Percentiles rank a stretch among this genome's conserved stretches.
Evolutionary conservation across 2,329 filamentous ascomycete species (phyloP).

Genomic region (Neonectria sp.): DNA sequence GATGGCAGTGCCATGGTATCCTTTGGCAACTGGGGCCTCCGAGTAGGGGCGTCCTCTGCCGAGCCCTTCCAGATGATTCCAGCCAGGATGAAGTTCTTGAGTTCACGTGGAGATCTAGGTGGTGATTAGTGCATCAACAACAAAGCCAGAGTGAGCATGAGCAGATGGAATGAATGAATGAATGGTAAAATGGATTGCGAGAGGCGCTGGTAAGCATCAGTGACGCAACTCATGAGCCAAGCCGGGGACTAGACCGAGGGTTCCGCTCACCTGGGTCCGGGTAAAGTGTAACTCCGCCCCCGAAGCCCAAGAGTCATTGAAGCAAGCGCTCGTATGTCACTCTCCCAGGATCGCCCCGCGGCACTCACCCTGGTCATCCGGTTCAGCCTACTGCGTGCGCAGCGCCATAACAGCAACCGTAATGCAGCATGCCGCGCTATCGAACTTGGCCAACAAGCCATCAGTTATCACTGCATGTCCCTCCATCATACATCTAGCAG

Average conservation of each 20-base stretch:
- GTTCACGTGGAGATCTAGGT: constrained; percentile 1
- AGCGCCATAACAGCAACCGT: constrained; percentile 1
- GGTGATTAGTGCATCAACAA: constrained; percentile 25
- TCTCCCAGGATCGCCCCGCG: constrained; percentile 16
- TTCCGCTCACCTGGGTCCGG: constrained; percentile 33
- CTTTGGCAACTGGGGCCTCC: constrained; percentile 47
- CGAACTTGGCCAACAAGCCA: constrained; percentile 17
- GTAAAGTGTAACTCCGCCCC: constrained; percentile 41
- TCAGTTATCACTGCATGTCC: constrained; percentile 4
- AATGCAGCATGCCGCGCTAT: constrained; percentile 23
- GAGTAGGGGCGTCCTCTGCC: constrained; percentile 54
- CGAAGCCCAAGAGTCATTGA: constrained; percentile 1
- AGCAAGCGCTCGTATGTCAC: neutral
- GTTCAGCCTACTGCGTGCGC: constrained; percentile 6
- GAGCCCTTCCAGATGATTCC: constrained; percentile 65
- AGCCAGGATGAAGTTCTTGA: constrained; percentile 60
- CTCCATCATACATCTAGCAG: neutral
- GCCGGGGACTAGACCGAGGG: constrained; percentile 20
- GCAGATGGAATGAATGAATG: constrained; percentile 8
- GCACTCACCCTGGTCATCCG: constrained; percentile 22
- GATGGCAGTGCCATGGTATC: constrained; percentile 64
- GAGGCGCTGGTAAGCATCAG: constrained; percentile 28
- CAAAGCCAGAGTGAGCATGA: neutral
- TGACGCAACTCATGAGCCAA: constrained; percentile 42
- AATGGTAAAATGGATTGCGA: constrained; percentile 12